Conservation (phyloP, 176 grass and related monocot genomes). For the Paspalum notatum region DNA sequence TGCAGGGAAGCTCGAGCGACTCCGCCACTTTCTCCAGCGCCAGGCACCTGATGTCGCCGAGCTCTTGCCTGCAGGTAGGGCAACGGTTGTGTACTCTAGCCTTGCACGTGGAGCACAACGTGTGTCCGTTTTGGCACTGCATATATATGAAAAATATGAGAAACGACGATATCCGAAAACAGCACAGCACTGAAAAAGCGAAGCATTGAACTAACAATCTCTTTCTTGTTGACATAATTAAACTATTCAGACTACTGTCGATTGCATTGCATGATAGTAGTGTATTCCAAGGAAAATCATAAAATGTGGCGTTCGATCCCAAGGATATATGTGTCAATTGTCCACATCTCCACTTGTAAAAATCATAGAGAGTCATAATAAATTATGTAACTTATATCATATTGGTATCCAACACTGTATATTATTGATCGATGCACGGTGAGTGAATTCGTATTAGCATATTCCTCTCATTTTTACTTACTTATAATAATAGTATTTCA, state of each 20-base stretch:
- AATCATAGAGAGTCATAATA: no score
- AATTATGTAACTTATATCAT: neutral
- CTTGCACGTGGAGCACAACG: slow-evolving; percentile 88
- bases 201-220: neutral
- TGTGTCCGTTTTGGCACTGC: slow-evolving; percentile 96
- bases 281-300: no score
- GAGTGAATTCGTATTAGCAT: neutral
- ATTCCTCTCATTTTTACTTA: neutral
- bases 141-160: slow-evolving; percentile 40
- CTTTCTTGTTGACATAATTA: no score
- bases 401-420: slow-evolving; percentile 17
- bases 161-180: slow-evolving; percentile 16
- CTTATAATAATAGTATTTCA: neutral
- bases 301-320: no score
- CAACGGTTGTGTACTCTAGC: slow-evolving; percentile 82
- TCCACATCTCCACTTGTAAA: no score
- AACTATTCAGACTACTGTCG: no score
- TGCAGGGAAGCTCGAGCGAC: slow-evolving; percentile 87
- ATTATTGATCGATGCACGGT: slow-evolving; percentile 2
- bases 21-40: slow-evolving; percentile 96
- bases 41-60: slow-evolving; percentile 93
- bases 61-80: slow-evolving; percentile 91
- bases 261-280: no score
- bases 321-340: no score
- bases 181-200: neutral